phyloP scores from a whole-genome alignment of 192 early-diverging fungal species.

The Coemansia sp. region DNA sequence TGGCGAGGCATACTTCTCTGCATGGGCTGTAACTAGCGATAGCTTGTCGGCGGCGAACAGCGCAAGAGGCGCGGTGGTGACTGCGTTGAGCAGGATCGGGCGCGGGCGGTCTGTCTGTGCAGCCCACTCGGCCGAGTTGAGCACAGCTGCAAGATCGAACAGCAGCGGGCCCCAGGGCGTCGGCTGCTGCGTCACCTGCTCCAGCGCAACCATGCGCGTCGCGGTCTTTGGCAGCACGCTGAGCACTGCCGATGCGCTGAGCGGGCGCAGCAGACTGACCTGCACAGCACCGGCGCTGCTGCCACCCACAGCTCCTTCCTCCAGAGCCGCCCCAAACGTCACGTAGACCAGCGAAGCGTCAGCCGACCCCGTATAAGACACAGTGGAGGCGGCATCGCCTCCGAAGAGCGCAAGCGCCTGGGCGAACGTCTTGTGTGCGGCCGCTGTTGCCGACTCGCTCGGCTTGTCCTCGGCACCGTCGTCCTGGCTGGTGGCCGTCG shows the following conservation, averaged over 20 bases:
- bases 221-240: constrained; percentile 62
- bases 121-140: constrained; percentile 61
- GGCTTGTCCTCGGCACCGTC: neutral
- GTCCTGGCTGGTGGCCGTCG: constrained; percentile 1
- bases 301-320: constrained; percentile 42
- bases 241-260: constrained; percentile 62
- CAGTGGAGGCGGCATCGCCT: constrained; percentile 9
- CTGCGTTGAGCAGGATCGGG: constrained; percentile 41
- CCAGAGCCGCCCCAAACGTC: constrained; percentile 54
- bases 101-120: constrained; percentile 36
- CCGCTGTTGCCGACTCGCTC: neutral
- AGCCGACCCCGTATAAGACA: constrained; percentile 32
- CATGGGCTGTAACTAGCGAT: constrained; percentile 25
- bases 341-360: constrained; percentile 75
- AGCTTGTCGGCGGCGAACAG: constrained; percentile 26
- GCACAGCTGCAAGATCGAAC: constrained; percentile 76
- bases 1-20: constrained; percentile 20
- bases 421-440: constrained; percentile 9
- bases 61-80: constrained; percentile 23
- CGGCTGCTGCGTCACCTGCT: constrained; percentile 61
- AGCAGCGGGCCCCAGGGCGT: constrained; percentile 80
- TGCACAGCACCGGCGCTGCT: constrained; percentile 63
- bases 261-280: constrained; percentile 76
- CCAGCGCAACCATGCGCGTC: constrained; percentile 63
- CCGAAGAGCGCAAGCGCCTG: constrained; percentile 30